These are phyloP conservation scores for Eucalyptus rudis DNA, from an alignment of 345 rosid species.

Conservation along the genomic window DNA sequence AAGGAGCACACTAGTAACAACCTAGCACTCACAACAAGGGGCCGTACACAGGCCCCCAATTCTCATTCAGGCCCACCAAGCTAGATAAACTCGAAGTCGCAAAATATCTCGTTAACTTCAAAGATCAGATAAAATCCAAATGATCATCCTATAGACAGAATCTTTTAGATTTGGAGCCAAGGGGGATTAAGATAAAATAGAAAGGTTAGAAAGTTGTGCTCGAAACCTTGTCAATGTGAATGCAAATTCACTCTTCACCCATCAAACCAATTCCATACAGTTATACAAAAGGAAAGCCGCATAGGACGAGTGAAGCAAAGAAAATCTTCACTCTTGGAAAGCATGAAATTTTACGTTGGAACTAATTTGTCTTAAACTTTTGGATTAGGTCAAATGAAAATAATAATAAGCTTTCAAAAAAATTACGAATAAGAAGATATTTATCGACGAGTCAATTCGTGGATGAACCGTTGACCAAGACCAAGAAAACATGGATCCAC, in stretches of 20 bases:
- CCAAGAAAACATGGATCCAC: background rate
- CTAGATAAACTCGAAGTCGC: background rate
- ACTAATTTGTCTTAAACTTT: background rate
- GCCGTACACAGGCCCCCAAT: background rate
- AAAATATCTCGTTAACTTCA: background rate
- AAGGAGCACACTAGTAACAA: background rate
- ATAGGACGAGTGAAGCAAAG: background rate
- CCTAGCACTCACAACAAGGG: background rate
- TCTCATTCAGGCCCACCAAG: background rate
- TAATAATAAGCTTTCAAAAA: background rate
- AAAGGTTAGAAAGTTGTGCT: background rate
- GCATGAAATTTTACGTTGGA: background rate
- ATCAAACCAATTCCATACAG: fast-evolving
- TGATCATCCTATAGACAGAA: fast-evolving
- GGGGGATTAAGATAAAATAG: background rate
- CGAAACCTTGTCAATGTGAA: background rate
- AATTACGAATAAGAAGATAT: background rate
- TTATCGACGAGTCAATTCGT: background rate
- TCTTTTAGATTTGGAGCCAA: background rate
- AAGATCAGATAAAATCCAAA: background rate
- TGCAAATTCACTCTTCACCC: background rate
- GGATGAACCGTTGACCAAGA: background rate
- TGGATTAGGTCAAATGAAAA: background rate
- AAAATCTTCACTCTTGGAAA: background rate
- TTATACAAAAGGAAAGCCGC: background rate